Base-by-base conservation (phyloP, 1,139 yeast species). In the Waltiozyma sp. region DNA sequence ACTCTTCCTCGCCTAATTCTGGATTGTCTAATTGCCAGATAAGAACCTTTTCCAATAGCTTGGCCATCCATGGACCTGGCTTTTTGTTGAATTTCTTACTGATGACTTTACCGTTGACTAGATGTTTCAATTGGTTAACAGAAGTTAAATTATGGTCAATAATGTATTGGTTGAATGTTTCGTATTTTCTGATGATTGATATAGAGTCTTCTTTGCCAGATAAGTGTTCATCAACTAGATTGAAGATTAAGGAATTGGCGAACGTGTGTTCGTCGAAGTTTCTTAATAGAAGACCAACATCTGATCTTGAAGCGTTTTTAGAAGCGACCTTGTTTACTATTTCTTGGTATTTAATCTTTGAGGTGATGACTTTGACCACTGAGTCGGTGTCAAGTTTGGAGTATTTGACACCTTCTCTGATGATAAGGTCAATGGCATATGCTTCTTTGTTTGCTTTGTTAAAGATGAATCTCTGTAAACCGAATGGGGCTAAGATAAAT, bases 51-150 rank as follows among this genome's bases (percentile, higher is more conserved):
- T 74, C 75, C 45, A 75, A 72, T 11, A 79, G 63, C 26, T 63
- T 62, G 9, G 76, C 69, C 70, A 87, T 69, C 95, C 96, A 87
- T 4, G 89, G 88, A 0, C 97, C 97, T 0, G 91, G 87, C 56
- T 80, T 82, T 45, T 65, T 67, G 15, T 69, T 63, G 19, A 82
- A 62, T 15, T 68, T 63, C 40, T 68, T 64, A 41, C 73, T 65
- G 40, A 87, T 60, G 28, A 75, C 72, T 50, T 80, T 85, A 19
- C 96, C 96, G 57, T 84, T 84, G 15, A 82, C 59, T 23, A 80
- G 51, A 3, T 82, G 77, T 49, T 72, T 77, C 42, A 77, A 50
- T 3, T 54, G 56, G 50, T 72, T 69, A 0, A 68, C 75, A 9
- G 71, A 58, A 6, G 55, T 54, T 44, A 83, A 60, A 0, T 64